Evolutionary conservation across 2,329 filamentous ascomycete genomes (phyloP), one percentile per base, ranked within the genome.

Genomic region (Pseudogymnoascus sp.): DNA sequence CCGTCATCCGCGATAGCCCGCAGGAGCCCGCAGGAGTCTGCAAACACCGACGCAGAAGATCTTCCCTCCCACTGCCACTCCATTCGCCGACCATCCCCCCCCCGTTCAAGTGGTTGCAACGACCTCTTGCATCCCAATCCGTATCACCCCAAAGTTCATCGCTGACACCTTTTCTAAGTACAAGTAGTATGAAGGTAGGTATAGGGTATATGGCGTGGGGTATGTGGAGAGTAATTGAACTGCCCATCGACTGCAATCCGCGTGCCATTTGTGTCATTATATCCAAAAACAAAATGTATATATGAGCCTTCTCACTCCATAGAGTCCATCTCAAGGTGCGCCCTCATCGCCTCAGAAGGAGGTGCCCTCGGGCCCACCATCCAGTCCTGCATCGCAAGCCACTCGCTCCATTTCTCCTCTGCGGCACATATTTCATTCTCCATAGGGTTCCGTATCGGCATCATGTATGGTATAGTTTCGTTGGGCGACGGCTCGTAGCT

Each of bases 381-480:
- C 93, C 93, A 97, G 75, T 97, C 93, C 75, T 96, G 91, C 91
- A 97, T 96, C 11, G 91, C 91, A 33, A 97, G 78, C 93, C 93
- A 97, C 71, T 93, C 88, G 73, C 91, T 96, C 95, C 95, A 99
- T 65, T 83, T 87, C 66, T 84, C 83, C 77, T 97, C 93, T 0
- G 93, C 93, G 13, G 80, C 83, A 66, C 90, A 84, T 66, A 97
- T 90, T 77, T 97, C 95, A 21, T 85, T 83, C 71, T 93, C 86
- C 7, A 85, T 84, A 0, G 89, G 86, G 63, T 87, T 84, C 70
- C 89, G 87, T n/a, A 97, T 78, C 4, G 93, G 92, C 68, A 87
- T 87, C 69, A 97, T 78, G 73, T 96, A 97, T 0, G 95, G 95
- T 1, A 96, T 85, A 1, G 85, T 89, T 78, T 97, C 92, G 63